phyloP scores from a whole-genome alignment of 441 rosid genomes.

The Bruguiera hainesii region DNA sequence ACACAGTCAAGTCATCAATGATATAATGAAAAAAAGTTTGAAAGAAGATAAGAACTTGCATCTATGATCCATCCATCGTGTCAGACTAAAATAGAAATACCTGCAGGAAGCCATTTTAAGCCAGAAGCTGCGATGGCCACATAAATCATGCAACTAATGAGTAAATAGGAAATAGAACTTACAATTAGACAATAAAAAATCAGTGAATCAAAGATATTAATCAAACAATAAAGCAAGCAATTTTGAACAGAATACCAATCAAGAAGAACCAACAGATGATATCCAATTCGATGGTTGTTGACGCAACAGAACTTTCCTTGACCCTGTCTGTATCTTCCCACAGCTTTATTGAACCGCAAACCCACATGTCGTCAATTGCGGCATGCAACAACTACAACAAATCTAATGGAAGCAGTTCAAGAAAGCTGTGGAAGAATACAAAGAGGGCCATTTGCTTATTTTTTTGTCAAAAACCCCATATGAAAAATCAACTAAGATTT shows the following conservation, averaged over 20 bases:
- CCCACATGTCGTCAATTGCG: not conserved
- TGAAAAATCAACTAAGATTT: not conserved
- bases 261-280: not conserved
- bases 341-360: constrained; percentile 98
- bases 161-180: not conserved
- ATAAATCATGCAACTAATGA: not conserved
- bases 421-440: constrained; percentile 99
- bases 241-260: not conserved
- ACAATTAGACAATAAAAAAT: not conserved
- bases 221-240: not conserved
- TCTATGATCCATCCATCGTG: too few species aligned
- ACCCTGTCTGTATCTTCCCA: constrained; percentile 86
- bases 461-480: not conserved
- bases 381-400: constrained; percentile 9
- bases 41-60: too few species aligned
- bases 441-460: constrained; percentile 43
- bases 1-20: too few species aligned
- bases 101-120: not conserved
- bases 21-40: too few species aligned
- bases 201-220: constrained; percentile 1
- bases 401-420: constrained; percentile 68
- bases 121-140: not conserved
- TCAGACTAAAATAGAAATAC: not conserved
- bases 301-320: constrained; percentile 21
- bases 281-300: not conserved